phyloP scores from a whole-genome alignment of 2,329 filamentous ascomycete genomes.

The Cladophialophora exuberans region DNA sequence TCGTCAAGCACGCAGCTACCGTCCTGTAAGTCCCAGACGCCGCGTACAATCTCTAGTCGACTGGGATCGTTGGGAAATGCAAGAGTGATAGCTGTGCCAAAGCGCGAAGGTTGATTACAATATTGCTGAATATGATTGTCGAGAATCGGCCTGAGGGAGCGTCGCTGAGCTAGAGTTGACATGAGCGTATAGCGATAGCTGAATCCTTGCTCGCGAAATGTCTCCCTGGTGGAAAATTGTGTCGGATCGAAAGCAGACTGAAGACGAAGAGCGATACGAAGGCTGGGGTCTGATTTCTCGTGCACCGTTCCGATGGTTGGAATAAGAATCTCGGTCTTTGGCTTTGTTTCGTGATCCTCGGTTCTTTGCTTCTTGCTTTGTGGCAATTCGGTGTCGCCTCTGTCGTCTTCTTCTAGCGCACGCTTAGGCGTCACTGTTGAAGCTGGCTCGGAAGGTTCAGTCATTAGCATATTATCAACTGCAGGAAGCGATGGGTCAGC shows the following conservation, averaged over 20 bases:
- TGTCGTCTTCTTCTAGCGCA: not conserved
- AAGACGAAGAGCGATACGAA: slow-evolving; percentile 13
- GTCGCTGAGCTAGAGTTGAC: slow-evolving; percentile 28
- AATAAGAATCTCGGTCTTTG: not conserved
- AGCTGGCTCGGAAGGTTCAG: not conserved
- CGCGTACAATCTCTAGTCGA: slow-evolving; percentile 23
- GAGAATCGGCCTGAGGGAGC: slow-evolving; percentile 19
- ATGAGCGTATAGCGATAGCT: slow-evolving; percentile 24
- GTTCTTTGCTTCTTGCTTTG: slow-evolving; percentile 7
- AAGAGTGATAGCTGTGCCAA: slow-evolving; percentile 24
- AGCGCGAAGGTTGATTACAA: slow-evolving; percentile 6
- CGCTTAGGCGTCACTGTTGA: slow-evolving; percentile 2
- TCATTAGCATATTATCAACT: not conserved
- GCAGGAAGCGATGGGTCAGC: too few relatives aligned
- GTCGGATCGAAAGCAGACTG: slow-evolving; percentile 13
- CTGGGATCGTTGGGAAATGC: slow-evolving; percentile 13
- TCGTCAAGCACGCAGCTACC: too few relatives aligned
- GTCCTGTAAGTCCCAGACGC: slow-evolving; percentile 28
- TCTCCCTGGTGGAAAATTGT: slow-evolving; percentile 17
- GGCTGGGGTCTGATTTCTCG: not conserved
- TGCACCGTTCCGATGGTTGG: too few relatives aligned
- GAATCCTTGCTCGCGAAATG: slow-evolving; percentile 29
- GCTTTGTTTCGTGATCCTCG: not conserved
- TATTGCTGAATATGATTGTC: slow-evolving; percentile 15
- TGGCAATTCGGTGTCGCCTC: not conserved